Evolutionary conservation across 2,329 filamentous ascomycete species (phyloP), one percentile per base, ranked within the genome.

Genomic region (Chrysoporthe puriensis): DNA sequence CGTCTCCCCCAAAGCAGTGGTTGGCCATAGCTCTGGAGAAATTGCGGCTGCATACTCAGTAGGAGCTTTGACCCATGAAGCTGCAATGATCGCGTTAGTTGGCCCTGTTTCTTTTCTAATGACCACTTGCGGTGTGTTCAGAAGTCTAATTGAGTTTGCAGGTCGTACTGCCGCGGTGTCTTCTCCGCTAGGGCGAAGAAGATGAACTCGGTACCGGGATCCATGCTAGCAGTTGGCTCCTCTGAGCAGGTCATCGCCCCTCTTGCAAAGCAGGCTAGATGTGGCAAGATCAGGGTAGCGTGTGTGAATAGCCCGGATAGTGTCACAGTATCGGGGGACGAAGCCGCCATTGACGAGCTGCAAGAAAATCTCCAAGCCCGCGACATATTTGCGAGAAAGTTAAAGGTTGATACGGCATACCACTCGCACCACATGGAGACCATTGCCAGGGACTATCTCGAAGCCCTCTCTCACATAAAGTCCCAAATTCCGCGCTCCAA

Each of bases 381-480:
- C 18, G 62, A 69, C 5, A 21, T 77, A 4, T 79, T 79, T 67
- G 73, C 73, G 40, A 70, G 78, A 26, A 71, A 71, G n/a, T 71
- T 78, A 2, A 75, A 71, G 36, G 76, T 79, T 8, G 73, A 77
- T 40, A 73, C 72, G 11, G 78, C 79, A 0, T 81, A 81, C 67
- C 79, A 81, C 70, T 79, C 78, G 2, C 74, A 73, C 21, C 74
- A 78, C 56, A 78, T 79, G 76, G 69, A 72, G 48, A 52, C 67
- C 2, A 71, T 75, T 14, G 72, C 73, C 1, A 68, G 66, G 36
- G 68, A 67, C 44, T 77, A 77, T 40, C 62, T 18, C 42, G 5
- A 16, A 46, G 21, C 48, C n/a, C 63, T 72, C 1, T 43, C 32
- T 34, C 26, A 34, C 9, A 48, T 44, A 32, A 43, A 6, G 8